Base-by-base conservation (phyloP, 1,284 basidiomycete genomes). In the Xerocomus amazonicus region DNA sequence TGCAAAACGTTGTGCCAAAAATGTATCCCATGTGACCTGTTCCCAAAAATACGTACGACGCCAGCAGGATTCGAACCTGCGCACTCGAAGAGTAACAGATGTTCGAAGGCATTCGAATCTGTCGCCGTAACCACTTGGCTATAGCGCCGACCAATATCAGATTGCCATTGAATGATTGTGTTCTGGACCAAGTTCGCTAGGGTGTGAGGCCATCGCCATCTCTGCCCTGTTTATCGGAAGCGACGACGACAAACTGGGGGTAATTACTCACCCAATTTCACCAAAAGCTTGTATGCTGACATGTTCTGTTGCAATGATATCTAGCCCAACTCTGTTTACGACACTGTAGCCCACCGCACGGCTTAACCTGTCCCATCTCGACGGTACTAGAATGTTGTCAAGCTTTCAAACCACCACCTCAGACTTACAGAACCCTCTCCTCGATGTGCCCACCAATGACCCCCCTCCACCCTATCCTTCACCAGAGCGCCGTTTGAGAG, bases 391-490 rank as follows among this genome's bases (percentile, higher is more conserved):
- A 23, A 23, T 23, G 19, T 23, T 23, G 19, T 23, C 19, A 23
- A 23, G 19, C 19, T 2, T 23, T 23, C 19, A 23, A 23, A 4
- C 19, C 19, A 23, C 38, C 39, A 41, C 39, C n/a, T 41, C 9
- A 27, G 27, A 17, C 39, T 33, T 10, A 35, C 13, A 28, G 38
- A 40, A 23, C 38, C 19, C 27, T 27, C 45, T 61, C 0, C 39
- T 64, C 19, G 63, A 62, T 13, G 43, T 38, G 1, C 50, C 55
- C 1, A 45, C 62, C 16, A 56, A 66, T 4, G 83, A 86, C 54
- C 83, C 84, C 0, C 83, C 83, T 10, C 83, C 83, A 0, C 84
- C 83, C 0, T 87, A 86, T 61, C 84, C 82, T 33, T 76, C 80
- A 0, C 70, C 73, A 47, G 73, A 76, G 54, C 72, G 79, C n/a